These are phyloP conservation scores for Leptomonas pyrrhocoris DNA, from an alignment of 208 protist genomes.

Conservation along the genomic window DNA sequence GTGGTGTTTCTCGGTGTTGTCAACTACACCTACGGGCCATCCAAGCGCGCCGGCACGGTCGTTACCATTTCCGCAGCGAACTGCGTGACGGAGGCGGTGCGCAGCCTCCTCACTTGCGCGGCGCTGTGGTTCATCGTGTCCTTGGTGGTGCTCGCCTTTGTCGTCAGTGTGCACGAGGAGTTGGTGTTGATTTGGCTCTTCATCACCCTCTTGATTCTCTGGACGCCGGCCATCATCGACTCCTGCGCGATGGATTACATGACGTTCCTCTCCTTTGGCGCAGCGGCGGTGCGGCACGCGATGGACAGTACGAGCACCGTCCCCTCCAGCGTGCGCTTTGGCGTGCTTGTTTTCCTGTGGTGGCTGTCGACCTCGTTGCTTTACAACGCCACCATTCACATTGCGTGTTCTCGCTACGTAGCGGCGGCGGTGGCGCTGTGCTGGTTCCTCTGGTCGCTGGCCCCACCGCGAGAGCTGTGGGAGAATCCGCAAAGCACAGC, in stretches of 20 bases:
- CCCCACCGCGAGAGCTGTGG: slow-evolving; percentile 25
- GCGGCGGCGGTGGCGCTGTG: slow-evolving; percentile 40
- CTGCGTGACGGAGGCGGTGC: slow-evolving; percentile 54
- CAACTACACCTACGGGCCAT: slow-evolving; percentile 87
- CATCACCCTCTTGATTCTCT: slow-evolving; percentile 76
- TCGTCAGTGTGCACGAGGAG: slow-evolving; percentile 91
- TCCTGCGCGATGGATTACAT: slow-evolving; percentile 77
- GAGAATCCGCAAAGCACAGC: slow-evolving; percentile 9
- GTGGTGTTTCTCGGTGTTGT: slow-evolving; percentile 60
- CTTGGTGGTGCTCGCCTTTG: slow-evolving; percentile 60
- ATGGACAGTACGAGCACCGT: slow-evolving; percentile 55
- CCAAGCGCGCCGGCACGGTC: slow-evolving; percentile 72
- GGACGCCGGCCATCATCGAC: slow-evolving; percentile 84
- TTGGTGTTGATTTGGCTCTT: slow-evolving; percentile 84
- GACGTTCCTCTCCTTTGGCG: slow-evolving; percentile 46
- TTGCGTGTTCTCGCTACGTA: slow-evolving; percentile 51
- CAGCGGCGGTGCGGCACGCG: slow-evolving; percentile 40
- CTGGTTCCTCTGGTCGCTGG: slow-evolving; percentile 34
- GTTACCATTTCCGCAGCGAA: slow-evolving; percentile 50
- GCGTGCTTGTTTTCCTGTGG: slow-evolving; percentile 56
- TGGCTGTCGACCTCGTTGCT: slow-evolving; percentile 58
- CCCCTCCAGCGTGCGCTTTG: slow-evolving; percentile 43
- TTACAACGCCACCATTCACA: slow-evolving; percentile 57
- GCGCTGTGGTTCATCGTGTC: slow-evolving; percentile 60
- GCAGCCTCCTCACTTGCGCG: slow-evolving; percentile 52